Conservation (phyloP, 2,329 filamentous ascomycete genomes). For the Fusarium sp. region DNA sequence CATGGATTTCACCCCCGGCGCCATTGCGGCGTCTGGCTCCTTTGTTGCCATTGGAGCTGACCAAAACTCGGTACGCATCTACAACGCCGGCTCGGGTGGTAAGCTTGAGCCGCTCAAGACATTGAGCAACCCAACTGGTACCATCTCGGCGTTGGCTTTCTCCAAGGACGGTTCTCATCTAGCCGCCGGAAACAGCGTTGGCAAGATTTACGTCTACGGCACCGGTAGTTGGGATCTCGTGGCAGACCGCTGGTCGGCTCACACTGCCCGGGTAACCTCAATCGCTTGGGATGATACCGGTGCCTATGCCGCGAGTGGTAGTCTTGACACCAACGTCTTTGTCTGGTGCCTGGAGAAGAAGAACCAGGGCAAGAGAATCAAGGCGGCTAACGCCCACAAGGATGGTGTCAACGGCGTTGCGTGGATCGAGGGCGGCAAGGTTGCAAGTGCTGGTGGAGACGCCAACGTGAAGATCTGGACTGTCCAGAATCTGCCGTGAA, state of each 20-base stretch:
- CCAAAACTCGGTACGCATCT: conserved; percentile 83
- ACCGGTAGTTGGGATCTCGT: conserved; percentile 77
- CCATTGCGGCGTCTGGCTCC: conserved; percentile 78
- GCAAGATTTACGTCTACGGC: conserved; percentile 88
- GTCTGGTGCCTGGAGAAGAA: conserved; percentile 88
- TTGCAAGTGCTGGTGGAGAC: conserved; percentile 88
- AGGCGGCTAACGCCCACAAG: conserved; percentile 92
- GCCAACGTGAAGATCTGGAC: conserved; percentile 92
- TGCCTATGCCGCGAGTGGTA: conserved; percentile 86
- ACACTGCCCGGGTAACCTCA: conserved; percentile 71
- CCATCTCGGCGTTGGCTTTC: conserved; percentile 87
- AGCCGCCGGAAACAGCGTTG: conserved; percentile 85
- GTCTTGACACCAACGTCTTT: conserved; percentile 91
- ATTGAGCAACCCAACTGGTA: conserved; percentile 78
- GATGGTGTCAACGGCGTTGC: conserved; percentile 92
- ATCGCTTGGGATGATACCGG: conserved; percentile 84
- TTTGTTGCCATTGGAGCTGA: conserved; percentile 83
- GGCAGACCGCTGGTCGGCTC: conserved; percentile 80
- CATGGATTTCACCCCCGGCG: conserved; percentile 76
- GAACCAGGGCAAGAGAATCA: conserved; percentile 87
- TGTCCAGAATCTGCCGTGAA: conserved; percentile 55
- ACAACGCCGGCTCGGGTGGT: conserved; percentile 69
- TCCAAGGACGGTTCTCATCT: conserved; percentile 83
- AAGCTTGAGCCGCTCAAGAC: conserved; percentile 69
- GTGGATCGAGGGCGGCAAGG: conserved; percentile 80